Percentiles rank a stretch among this genome's conserved stretches.
Evolutionary conservation across 2,329 filamentous ascomycete genomes (phyloP).

Genomic region (Penicillium janthinellum): DNA sequence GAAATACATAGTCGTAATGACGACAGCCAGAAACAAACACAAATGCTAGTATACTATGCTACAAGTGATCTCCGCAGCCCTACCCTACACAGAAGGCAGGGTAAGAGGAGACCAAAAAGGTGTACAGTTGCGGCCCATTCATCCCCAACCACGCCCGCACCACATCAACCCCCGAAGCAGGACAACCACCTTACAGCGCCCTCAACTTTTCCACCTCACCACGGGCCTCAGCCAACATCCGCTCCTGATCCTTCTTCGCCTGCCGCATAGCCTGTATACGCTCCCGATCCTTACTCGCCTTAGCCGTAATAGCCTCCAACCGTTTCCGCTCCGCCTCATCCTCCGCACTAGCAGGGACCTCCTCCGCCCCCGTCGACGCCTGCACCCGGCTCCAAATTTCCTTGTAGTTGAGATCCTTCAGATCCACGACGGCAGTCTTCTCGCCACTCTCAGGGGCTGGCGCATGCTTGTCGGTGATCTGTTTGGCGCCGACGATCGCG

Average conservation of each 20-base stretch:
- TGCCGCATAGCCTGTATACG: conserved; percentile 44
- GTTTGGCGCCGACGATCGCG: conserved; percentile 25
- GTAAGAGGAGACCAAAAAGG: conserved; percentile 14
- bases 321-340: conserved; percentile 42
- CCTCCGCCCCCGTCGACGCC: conserved; percentile 43
- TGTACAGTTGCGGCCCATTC: neutral
- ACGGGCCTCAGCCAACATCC: conserved; percentile 47
- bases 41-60: conserved; percentile 31
- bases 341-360: conserved; percentile 35
- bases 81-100: conserved; percentile 4
- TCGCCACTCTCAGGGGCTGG: conserved; percentile 35
- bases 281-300: conserved; percentile 43
- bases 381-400: conserved; percentile 49
- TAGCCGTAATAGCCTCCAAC: conserved; percentile 37
- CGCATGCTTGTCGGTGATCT: conserved; percentile 37
- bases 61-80: conserved; percentile 17
- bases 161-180: conserved; percentile 1
- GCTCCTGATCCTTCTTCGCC: conserved; percentile 49
- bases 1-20: conserved; percentile 26
- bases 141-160: conserved; percentile 9
- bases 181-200: conserved; percentile 28
- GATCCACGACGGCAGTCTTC: conserved; percentile 39
- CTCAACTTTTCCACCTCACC: conserved; percentile 48
- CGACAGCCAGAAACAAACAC: conserved; percentile 8
- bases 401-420: conserved; percentile 42